Evolutionary conservation across 176 grass and related monocot genomes (phyloP).

Genomic region (Raddia distichophylla): DNA sequence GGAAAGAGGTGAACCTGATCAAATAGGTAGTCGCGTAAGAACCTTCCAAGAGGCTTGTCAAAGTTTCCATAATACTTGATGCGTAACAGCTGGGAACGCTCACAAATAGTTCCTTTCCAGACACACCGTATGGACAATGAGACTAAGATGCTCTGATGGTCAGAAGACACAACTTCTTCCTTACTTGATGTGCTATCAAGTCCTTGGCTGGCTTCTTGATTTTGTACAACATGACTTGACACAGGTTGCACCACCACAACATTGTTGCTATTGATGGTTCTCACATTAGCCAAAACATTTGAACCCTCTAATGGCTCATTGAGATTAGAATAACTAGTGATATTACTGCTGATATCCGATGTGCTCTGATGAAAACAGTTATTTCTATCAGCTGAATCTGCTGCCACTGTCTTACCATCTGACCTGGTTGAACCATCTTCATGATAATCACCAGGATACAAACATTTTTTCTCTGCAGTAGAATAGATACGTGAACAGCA

Average conservation of each 20-base stretch:
- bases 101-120: slow-evolving; percentile 95
- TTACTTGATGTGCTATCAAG: slow-evolving; percentile 57
- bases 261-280: slow-evolving; percentile 29
- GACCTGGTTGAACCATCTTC: slow-evolving; percentile 39
- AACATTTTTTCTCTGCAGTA: slow-evolving; percentile 45
- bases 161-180: slow-evolving; percentile 76
- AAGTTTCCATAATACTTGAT: slow-evolving; percentile 97
- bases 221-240: slow-evolving; percentile 40
- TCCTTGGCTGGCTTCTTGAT: slow-evolving; percentile 54
- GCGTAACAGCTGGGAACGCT: slow-evolving; percentile 83
- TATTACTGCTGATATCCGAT: slow-evolving; percentile 35
- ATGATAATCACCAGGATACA: slow-evolving; percentile 63
- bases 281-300: slow-evolving; percentile 41
- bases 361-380: slow-evolving; percentile 33
- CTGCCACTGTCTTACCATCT: slow-evolving; percentile 20
- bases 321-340: slow-evolving; percentile 40
- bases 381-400: slow-evolving; percentile 43
- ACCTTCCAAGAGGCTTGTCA: slow-evolving; percentile 90
- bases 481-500: slow-evolving; percentile 41
- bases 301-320: slow-evolving; percentile 47
- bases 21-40: slow-evolving; percentile 85
- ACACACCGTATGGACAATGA: slow-evolving; percentile 88
- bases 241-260: slow-evolving; percentile 43
- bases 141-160: slow-evolving; percentile 94
- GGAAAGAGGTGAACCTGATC: slow-evolving; percentile 63